Percentiles rank a stretch among this genome's conserved stretches.
phyloP scores from a whole-genome alignment of 257 asterid genomes.

The Parsonsia alboflavescens region DNA sequence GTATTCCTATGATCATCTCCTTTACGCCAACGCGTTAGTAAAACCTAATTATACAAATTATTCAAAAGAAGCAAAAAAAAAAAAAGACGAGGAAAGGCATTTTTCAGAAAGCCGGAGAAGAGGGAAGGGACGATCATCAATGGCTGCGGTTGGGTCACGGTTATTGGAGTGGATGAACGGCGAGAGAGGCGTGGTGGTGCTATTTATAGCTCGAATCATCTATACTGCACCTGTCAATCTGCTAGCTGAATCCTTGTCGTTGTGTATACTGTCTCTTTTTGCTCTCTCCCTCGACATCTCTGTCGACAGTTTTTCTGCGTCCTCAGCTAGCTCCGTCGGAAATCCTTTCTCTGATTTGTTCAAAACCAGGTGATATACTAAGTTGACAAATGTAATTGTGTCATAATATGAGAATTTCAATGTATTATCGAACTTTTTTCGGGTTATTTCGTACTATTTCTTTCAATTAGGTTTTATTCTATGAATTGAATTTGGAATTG shows the following conservation, averaged over 20 bases:
- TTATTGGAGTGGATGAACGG: slow-evolving; percentile 62
- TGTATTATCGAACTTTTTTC: background rate
- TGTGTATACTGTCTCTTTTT: slow-evolving; percentile 50
- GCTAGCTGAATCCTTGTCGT: slow-evolving; percentile 51
- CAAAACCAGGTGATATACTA: slow-evolving; percentile 51
- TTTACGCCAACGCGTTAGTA: background rate
- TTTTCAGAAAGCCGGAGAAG: background rate
- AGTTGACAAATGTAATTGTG: background rate
- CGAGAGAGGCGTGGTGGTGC: slow-evolving; percentile 80
- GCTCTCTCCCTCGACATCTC: slow-evolving; percentile 75
- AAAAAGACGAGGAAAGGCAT: too few relatives aligned
- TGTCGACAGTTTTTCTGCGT: slow-evolving; percentile 34
- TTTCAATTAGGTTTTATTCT: background rate
- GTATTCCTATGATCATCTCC: background rate
- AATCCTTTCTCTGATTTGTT: slow-evolving; percentile 46
- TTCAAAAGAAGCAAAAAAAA: background rate
- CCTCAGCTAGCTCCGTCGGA: slow-evolving; percentile 23
- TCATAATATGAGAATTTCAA: slow-evolving; percentile 3
- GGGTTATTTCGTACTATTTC: background rate
- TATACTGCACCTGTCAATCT: slow-evolving; percentile 49
- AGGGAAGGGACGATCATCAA: background rate
- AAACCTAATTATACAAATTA: background rate
- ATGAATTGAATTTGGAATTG: background rate
- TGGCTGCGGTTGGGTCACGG: slow-evolving; percentile 30
- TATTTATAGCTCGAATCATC: slow-evolving; percentile 49